These are phyloP conservation scores for Calamus simplicifolius DNA, from an alignment of 176 grass and related monocot species.

Conservation along the genomic window DNA sequence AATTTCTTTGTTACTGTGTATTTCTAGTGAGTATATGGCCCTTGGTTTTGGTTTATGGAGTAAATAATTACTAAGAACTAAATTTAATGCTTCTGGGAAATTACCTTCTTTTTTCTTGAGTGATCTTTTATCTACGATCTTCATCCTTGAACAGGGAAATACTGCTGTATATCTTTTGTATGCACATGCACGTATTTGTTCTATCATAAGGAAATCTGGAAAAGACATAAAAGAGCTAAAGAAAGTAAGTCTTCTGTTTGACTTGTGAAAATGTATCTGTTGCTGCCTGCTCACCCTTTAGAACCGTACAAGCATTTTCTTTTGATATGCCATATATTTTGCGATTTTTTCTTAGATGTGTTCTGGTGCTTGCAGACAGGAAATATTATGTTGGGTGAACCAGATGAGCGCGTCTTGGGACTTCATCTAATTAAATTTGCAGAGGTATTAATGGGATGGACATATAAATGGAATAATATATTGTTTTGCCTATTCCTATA, in stretches of 20 bases:
- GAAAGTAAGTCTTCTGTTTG: slow-evolving; percentile 34
- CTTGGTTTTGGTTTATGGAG: too few relatives aligned
- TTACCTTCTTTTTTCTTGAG: too few relatives aligned
- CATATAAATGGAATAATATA: neutral
- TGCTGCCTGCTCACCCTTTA: too few relatives aligned
- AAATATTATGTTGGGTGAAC: slow-evolving; percentile 51
- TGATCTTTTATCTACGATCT: neutral
- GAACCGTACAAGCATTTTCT: too few relatives aligned
- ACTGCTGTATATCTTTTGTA: slow-evolving; percentile 94
- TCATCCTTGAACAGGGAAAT: slow-evolving; percentile 60
- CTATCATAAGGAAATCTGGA: slow-evolving; percentile 83
- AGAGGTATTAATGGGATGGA: slow-evolving; percentile 36
- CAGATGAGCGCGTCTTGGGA: slow-evolving; percentile 74
- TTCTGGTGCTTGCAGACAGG: slow-evolving; percentile 41
- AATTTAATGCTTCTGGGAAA: too few relatives aligned
- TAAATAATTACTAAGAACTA: too few relatives aligned
- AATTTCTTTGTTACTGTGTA: too few relatives aligned
- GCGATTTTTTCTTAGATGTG: neutral
- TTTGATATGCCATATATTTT: too few relatives aligned
- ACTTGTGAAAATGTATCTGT: neutral
- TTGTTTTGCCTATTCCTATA: neutral
- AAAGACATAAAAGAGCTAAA: slow-evolving; percentile 73
- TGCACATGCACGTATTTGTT: slow-evolving; percentile 95
- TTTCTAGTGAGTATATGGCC: too few relatives aligned
- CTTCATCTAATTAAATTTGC: slow-evolving; percentile 85